Conservation (phyloP, 2,329 filamentous ascomycete genomes). For the Simplicillium sp. region DNA sequence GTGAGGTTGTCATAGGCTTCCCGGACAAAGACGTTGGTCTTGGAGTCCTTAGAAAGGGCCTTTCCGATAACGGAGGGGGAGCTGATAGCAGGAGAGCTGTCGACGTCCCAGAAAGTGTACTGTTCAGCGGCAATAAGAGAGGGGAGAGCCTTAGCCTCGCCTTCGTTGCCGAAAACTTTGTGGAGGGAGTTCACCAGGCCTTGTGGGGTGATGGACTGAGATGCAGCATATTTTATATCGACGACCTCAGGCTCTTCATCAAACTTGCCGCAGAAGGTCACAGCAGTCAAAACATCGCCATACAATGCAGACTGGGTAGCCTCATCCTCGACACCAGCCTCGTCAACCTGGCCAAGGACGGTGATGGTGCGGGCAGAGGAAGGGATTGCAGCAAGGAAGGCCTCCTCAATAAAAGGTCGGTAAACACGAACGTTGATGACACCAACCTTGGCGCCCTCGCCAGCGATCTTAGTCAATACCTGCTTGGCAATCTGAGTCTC, state of each 20-base stretch:
- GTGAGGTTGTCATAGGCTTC: constrained; percentile 55
- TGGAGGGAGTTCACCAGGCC: constrained; percentile 41
- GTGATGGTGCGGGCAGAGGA: constrained; percentile 65
- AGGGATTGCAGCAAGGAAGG: constrained; percentile 76
- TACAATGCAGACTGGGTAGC: constrained; percentile 79
- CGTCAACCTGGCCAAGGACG: constrained; percentile 81
- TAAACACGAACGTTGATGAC: constrained; percentile 89
- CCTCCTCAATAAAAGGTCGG: constrained; percentile 89
- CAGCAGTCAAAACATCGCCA: constrained; percentile 78
- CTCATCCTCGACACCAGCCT: constrained; percentile 56
- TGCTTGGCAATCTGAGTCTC: constrained; percentile 82
- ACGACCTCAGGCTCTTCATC: constrained; percentile 53
- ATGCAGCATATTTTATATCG: constrained; percentile 84
- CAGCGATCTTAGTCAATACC: constrained; percentile 62
- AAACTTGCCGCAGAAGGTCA: constrained; percentile 68
- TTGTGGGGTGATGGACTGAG: constrained; percentile 45
- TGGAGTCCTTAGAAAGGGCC: constrained; percentile 63
- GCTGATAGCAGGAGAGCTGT: constrained; percentile 57
- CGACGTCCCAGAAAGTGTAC: constrained; percentile 90
- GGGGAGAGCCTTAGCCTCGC: constrained; percentile 27
- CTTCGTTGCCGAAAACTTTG: constrained; percentile 46
- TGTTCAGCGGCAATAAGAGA: constrained; percentile 58
- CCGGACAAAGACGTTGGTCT: constrained; percentile 50
- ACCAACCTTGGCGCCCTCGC: constrained; percentile 69
- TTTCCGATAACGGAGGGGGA: constrained; percentile 53